Base-by-base conservation (phyloP, 2,329 filamentous ascomycete species). In the Fusarium vanettenii region DNA sequence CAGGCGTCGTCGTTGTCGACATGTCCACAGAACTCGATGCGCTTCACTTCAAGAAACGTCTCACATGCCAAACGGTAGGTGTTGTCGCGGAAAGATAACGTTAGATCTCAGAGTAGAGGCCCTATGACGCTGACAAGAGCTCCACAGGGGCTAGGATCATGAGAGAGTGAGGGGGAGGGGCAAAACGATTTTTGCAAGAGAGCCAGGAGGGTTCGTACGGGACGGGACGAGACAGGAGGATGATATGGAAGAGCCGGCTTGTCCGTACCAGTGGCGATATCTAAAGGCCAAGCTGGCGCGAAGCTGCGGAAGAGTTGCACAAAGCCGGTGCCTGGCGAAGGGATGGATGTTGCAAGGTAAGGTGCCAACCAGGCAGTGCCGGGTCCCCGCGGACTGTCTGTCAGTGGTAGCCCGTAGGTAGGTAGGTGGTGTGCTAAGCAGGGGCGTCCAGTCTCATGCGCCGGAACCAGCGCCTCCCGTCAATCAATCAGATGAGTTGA, bases 1-100 rank as follows among this genome's bases (percentile, higher is more conserved):
- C 76, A 50, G 79, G 73, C 37, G 78, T 71, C 18, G 77, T 75
- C 62, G 81, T 71, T 35, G 77, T 78, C 70, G 82, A 83, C 82
- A 84, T 84, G 70, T 76, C 78, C 75, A 71, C 33, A 45, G 61
- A 72, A 52, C 71, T 69, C 66, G 69, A 67, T 61, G 64, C 45
- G 65, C 37, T 63, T 43, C 35, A 37, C 35, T 37, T 48, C 43
- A 48, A 48, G 43, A n/a, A 52, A 60, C 64, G 70, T 62, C 65
- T 81, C 79, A 81, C 81, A 83, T 82, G 76, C 79, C 80, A 76
- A 72, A 52, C 60, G 43, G 33, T 57, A 14, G 18, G 25, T 43
- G 64, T 37, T 65, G 61, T 43, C 48, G 55, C 57, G 66, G 29
- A 20, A 43, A 48, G 43, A 48, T 48, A 43, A 43, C 39, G 39